Evolutionary conservation across 2,329 filamentous ascomycete species (phyloP), one percentile per base, ranked within the genome.

Genomic region (Uncinocarpus reesii): DNA sequence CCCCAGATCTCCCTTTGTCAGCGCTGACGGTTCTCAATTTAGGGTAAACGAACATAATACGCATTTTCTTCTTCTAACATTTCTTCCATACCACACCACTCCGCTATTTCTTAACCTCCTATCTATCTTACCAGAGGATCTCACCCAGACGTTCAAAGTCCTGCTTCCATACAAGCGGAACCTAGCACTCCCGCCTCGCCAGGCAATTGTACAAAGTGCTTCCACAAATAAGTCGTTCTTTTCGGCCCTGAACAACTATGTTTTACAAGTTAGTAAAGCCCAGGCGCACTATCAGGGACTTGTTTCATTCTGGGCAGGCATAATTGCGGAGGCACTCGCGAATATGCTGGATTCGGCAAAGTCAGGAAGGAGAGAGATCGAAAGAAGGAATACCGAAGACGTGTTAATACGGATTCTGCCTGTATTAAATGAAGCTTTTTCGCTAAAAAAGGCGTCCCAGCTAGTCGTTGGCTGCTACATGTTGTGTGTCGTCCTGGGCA

Each of bases 1-100:
- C 29, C 2, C 11, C 13, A 5, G 5, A 29, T 18, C 15, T 13
- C 15, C 2, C n/a, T 37, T 7, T 7, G 16, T 15, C 18, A 43
- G 6, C 18, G 24, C 47, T 50, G 20, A 36, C 28, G 18, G 18
- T 23, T 47, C 40, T 18, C 28, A 32, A 23, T 15, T 37, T 57
- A 93, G 89, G 57, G 80, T 94, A 44, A 92, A 98, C 63, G 86
- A 96, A 65, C 83, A 88, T 67, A 96, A 95, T 65, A 90, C 86
- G 3, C 72, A 78, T 2, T 77, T 76, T 28, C 70, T 95, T 11
- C 72, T 96, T 36, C 77, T 89, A 56, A 86, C 89, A 2, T 96
- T 96, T 64, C 74, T 98, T 4, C 92, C 92, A 1, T 96, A 95
- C 66, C 89, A 98, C 64, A 81, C 82, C 6, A 83, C 86, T 26